Conservation (phyloP, 2,329 filamentous ascomycete species). For the Exophiala mesophila region DNA sequence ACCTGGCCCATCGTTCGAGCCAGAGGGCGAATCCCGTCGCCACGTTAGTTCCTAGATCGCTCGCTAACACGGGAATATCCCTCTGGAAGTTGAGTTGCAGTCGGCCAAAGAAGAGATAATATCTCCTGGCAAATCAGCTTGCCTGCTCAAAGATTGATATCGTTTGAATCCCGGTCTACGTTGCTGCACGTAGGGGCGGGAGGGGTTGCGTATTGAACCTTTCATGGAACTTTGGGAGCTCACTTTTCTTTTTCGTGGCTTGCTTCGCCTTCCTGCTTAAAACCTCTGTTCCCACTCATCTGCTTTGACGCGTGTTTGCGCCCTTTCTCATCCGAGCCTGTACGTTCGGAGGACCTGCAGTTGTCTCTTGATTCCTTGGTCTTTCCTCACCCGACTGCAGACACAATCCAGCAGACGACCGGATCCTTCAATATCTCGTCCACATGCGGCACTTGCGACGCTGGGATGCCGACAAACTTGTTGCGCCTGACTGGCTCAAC, state of each 20-base stretch:
- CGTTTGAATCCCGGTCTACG: constrained; percentile 18
- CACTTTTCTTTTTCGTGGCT: too few relatives aligned
- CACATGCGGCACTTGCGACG: constrained; percentile 3
- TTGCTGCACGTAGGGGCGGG: constrained; percentile 1
- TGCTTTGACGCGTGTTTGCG: too few relatives aligned
- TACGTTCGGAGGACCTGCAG: background rate
- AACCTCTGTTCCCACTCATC: constrained; percentile 6
- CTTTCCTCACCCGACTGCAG: background rate
- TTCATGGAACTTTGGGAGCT: too few relatives aligned
- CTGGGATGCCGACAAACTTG: constrained; percentile 23
- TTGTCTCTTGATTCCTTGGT: background rate
- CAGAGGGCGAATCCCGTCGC: constrained; percentile 1
- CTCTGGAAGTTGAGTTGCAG: constrained; percentile 6
- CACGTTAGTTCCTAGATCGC: constrained; percentile 15
- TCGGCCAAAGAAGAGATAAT: too few relatives aligned
- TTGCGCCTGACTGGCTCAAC: constrained; percentile 33
- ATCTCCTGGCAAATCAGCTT: constrained; percentile 6
- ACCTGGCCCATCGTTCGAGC: constrained; percentile 4
- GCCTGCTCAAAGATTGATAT: constrained; percentile 9
- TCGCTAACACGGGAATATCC: constrained; percentile 6
- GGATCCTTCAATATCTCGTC: background rate
- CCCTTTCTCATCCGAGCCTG: too few relatives aligned
- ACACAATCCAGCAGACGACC: background rate
- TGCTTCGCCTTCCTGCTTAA: background rate
- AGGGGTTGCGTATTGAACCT: constrained; percentile 1